Evolutionary conservation across 768 basidiomycete genomes (phyloP).

Genomic region (Agrocybe praecox): DNA sequence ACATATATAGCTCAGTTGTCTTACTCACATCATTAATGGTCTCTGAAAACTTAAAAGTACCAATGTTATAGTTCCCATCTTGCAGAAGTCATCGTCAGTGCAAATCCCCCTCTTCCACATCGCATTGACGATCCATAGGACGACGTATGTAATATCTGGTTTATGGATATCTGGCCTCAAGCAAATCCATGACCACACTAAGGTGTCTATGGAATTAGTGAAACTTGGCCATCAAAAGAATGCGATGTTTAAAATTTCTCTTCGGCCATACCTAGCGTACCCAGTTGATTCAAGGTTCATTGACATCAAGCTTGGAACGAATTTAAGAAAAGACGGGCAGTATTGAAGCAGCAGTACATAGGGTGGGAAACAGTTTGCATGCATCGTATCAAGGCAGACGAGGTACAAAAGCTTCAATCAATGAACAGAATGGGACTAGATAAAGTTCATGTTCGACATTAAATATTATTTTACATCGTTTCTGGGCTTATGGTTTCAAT

Average conservation of each 20-base stretch:
- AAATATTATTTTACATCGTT: too few species aligned
- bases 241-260: background rate
- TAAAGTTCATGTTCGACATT: too few species aligned
- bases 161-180: constrained; percentile 3
- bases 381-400: constrained; percentile 1
- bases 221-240: background rate
- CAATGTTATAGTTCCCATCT: constrained; percentile 1
- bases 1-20: constrained; percentile 6
- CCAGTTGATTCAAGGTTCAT: background rate
- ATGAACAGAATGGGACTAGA: background rate
- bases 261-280: constrained; percentile 5
- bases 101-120: constrained; percentile 8
- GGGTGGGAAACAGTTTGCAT: constrained; percentile 7
- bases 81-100: background rate
- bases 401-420: background rate
- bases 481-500: too few species aligned
- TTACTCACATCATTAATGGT: too few species aligned
- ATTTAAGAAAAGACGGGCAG: background rate
- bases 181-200: constrained; percentile 3
- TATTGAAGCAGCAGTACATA: background rate
- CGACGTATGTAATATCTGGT: constrained; percentile 12
- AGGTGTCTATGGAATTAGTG: background rate
- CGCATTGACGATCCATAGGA: constrained; percentile 10
- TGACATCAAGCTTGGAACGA: constrained; percentile 6
- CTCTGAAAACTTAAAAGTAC: background rate